Evolutionary conservation across 129 eudicot genomes (phyloP).

Genomic region (Glebionis coronaria): DNA sequence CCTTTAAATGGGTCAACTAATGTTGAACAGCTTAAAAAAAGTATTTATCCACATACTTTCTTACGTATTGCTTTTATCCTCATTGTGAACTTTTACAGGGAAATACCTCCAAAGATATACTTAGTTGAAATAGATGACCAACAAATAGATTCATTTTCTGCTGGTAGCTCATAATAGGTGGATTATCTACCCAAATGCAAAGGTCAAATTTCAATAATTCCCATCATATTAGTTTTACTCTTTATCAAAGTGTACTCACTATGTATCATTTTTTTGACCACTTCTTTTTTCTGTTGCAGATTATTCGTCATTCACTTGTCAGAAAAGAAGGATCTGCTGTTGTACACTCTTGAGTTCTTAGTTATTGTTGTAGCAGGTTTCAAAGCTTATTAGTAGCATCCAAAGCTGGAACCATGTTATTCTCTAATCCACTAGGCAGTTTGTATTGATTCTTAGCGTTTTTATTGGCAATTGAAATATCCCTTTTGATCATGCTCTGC

Average conservation of each 20-base stretch:
- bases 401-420: not conserved
- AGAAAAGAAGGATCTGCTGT: not conserved
- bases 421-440: not conserved
- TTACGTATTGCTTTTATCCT: not conserved
- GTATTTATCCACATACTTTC: not conserved
- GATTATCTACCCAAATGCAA: constrained; percentile 11
- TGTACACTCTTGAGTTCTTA: constrained; percentile 1
- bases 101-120: constrained; percentile 68
- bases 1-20: not conserved
- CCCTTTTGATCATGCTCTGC: too few relatives aligned
- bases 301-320: not conserved
- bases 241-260: constrained; percentile 6
- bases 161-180: constrained; percentile 41
- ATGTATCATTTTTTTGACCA: not conserved
- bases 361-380: constrained; percentile 3
- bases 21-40: too few relatives aligned
- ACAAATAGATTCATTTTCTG: constrained; percentile 32
- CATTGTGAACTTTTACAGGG: constrained; percentile 44
- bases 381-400: not conserved
- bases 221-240: not conserved
- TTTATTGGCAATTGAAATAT: constrained; percentile 1
- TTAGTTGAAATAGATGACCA: constrained; percentile 50
- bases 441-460: not conserved
- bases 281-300: constrained; percentile 17
- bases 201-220: constrained; percentile 16